These are phyloP conservation scores for Chrysoporthe austroafricana DNA, from an alignment of 2,329 filamentous ascomycete genomes.

Conservation along the genomic window DNA sequence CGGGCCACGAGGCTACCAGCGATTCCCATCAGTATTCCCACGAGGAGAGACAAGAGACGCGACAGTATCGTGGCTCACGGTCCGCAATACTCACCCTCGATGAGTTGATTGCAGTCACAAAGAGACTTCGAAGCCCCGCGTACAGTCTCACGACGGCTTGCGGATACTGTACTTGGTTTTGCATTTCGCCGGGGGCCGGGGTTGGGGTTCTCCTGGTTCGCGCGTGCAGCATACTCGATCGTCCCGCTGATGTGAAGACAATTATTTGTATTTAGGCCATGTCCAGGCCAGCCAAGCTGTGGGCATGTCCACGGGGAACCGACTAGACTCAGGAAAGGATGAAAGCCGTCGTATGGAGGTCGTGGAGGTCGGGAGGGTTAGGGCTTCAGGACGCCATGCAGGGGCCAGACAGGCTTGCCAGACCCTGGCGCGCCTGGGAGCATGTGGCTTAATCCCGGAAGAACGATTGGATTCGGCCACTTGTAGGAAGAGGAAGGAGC, in stretches of 20 bases:
- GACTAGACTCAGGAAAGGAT: no score
- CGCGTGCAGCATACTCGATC: no score
- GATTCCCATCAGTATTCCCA: background rate
- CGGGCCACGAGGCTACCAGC: background rate
- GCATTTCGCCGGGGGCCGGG: no score
- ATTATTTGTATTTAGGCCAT: no score
- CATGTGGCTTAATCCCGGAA: conserved; percentile 11
- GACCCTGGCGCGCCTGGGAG: background rate
- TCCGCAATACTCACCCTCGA: background rate
- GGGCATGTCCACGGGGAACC: no score
- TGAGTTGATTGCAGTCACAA: background rate
- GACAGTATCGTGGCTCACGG: background rate
- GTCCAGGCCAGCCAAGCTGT: no score
- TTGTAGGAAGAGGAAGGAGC: conserved; percentile 1
- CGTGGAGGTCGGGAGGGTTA: background rate
- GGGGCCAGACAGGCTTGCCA: background rate
- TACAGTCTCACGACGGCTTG: background rate
- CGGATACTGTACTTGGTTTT: no score
- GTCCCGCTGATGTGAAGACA: no score
- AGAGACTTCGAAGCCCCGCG: no score
- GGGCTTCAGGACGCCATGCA: background rate
- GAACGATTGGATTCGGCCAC: conserved; percentile 4
- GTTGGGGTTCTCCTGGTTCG: no score
- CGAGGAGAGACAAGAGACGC: background rate
- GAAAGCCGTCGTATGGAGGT: no score